A percentile compares a stretch with the other conserved stretches of the same genome.
Conservation (phyloP, 805 yeast species). For the Cyberlindnera americana region DNA sequence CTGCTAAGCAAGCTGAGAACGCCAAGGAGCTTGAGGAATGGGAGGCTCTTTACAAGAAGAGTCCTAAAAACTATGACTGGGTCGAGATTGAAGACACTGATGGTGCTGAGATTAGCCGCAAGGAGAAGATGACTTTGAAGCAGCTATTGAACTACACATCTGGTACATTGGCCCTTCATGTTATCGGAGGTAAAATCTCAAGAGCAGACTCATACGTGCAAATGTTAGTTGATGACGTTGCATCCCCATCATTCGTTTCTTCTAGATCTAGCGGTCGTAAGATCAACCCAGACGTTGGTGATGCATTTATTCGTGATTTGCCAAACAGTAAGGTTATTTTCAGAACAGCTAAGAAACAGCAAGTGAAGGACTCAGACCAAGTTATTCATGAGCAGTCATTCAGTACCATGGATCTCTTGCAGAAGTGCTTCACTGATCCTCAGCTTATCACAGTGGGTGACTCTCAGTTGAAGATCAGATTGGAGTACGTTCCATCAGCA, state of each 20-base stretch:
- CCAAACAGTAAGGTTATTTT: conserved; percentile 54
- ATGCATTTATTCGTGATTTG: conserved; percentile 67
- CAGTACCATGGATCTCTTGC: conserved; percentile 52
- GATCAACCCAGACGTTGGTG: conserved; percentile 48
- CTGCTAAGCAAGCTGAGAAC: conserved; percentile 33
- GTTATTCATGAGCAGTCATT: conserved; percentile 47
- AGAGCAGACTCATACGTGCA: conserved; percentile 52
- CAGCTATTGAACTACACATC: conserved; percentile 53
- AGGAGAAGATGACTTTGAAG: conserved; percentile 47
- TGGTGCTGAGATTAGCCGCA: conserved; percentile 32
- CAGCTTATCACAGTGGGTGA: conserved; percentile 41
- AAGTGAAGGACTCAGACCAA: conserved; percentile 45
- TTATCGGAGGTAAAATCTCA: conserved; percentile 46
- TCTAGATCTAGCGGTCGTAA: conserved; percentile 44
- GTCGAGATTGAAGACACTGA: conserved; percentile 43
- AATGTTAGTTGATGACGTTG: conserved; percentile 60
- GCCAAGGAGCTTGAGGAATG: conserved; percentile 40
- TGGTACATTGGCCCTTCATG: conserved; percentile 57
- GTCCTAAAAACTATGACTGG: conserved; percentile 66
- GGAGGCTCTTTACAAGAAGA: conserved; percentile 46
- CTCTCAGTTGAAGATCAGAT: conserved; percentile 42
- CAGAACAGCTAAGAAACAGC: conserved; percentile 52
- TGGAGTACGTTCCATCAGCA: conserved; percentile 60
- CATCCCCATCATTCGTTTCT: conserved; percentile 54
- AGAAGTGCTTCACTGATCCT: conserved; percentile 45